Evolutionary conservation across 1,139 yeast genomes (phyloP).

Genomic region (Kurtzmaniella natalensis): DNA sequence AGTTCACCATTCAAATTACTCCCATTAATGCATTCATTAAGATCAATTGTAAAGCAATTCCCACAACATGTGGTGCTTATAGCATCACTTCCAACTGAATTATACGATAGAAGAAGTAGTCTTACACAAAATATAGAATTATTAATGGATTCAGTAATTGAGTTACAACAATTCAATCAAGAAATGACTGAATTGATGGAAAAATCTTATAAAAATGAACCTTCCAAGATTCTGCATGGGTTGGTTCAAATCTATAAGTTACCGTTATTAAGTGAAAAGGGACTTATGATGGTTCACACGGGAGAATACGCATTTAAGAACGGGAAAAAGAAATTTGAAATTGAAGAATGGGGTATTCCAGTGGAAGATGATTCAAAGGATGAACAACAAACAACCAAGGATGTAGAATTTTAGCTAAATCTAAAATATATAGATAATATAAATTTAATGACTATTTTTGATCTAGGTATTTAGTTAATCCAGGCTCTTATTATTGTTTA

Average conservation of each 20-base stretch:
- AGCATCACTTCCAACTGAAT: conserved; percentile 58
- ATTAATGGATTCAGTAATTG: conserved; percentile 65
- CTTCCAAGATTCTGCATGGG: conserved; percentile 82
- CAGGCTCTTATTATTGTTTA: too few species aligned
- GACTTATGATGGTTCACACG: conserved; percentile 69
- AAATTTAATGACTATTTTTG: too few species aligned
- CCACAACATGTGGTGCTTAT: conserved; percentile 44
- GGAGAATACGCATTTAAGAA: conserved; percentile 86
- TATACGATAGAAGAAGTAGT: conserved; percentile 55
- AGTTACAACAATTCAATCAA: conserved; percentile 80
- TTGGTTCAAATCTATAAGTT: conserved; percentile 70
- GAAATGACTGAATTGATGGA: conserved; percentile 65
- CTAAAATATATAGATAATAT: neutral
- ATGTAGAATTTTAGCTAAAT: conserved; percentile 28
- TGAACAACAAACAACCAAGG: conserved; percentile 28
- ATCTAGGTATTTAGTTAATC: too few species aligned
- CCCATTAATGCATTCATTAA: conserved; percentile 60
- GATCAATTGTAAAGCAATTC: conserved; percentile 49
- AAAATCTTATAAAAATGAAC: conserved; percentile 63
- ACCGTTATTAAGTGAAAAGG: conserved; percentile 70
- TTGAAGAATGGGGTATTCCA: conserved; percentile 93
- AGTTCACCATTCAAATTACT: conserved; percentile 47
- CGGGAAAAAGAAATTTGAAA: conserved; percentile 76
- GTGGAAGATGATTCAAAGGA: conserved; percentile 67
- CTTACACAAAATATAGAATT: conserved; percentile 53